These are phyloP conservation scores for Acarospora socialis DNA, from an alignment of 2,329 filamentous ascomycete genomes.

Conservation along the genomic window DNA sequence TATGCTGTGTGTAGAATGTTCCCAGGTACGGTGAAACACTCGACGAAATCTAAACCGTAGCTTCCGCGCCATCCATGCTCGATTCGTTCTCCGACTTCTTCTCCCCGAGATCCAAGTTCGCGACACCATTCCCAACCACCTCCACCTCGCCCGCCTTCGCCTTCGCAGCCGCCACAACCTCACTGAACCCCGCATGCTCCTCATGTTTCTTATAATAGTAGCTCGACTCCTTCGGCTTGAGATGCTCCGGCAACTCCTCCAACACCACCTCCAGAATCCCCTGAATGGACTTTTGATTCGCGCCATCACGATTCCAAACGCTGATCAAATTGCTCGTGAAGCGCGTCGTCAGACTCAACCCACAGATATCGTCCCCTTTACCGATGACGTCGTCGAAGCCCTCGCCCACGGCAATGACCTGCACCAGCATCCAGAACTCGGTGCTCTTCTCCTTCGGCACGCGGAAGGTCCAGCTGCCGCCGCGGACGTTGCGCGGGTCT, in stretches of 20 bases:
- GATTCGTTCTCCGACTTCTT: too few relatives aligned
- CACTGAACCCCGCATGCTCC: constrained; percentile 63
- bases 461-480: constrained; percentile 86
- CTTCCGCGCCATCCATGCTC: too few relatives aligned
- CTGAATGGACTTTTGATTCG: constrained; percentile 65
- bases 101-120: too few relatives aligned
- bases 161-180: constrained; percentile 24
- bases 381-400: constrained; percentile 55
- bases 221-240: constrained; percentile 49
- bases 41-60: too few relatives aligned
- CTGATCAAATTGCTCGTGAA: constrained; percentile 82
- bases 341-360: constrained; percentile 71
- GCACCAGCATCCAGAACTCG: constrained; percentile 68
- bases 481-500: constrained; percentile 71
- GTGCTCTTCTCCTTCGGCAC: constrained; percentile 59
- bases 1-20: too few relatives aligned
- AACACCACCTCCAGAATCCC: constrained; percentile 59
- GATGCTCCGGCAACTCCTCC: constrained; percentile 55
- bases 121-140: not conserved
- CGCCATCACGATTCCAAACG: constrained; percentile 83
- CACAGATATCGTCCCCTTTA: constrained; percentile 72
- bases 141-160: not conserved
- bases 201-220: constrained; percentile 75
- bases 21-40: too few relatives aligned
- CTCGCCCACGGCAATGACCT: constrained; percentile 72